phyloP scores from a whole-genome alignment of 306 rosid genomes.

The Pueraria montana region DNA sequence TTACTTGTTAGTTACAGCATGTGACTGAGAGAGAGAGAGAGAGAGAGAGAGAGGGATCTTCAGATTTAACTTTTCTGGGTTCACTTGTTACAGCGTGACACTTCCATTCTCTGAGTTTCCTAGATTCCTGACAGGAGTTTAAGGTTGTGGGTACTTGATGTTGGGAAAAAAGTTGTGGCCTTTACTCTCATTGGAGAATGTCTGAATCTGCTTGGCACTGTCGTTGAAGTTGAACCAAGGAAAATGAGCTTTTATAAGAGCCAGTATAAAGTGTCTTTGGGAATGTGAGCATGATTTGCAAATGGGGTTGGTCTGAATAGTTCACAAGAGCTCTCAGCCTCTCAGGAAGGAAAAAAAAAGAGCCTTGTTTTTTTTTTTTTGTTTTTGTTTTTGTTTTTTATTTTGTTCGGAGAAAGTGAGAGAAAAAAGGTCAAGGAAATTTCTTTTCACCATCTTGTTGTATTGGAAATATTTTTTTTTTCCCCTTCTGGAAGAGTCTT shows the following conservation, averaged over 20 bases:
- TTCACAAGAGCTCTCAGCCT: slow-evolving; percentile 35
- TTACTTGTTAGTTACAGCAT: slow-evolving; percentile 17
- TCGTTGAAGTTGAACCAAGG: slow-evolving; percentile 17
- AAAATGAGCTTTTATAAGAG: slow-evolving; percentile 10
- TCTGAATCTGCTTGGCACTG: slow-evolving; percentile 37
- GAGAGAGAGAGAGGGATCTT: slow-evolving; percentile 34
- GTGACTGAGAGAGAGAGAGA: background rate
- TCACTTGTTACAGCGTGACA: slow-evolving; percentile 25
- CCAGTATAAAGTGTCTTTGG: background rate
- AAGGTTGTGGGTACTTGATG: slow-evolving; percentile 36
- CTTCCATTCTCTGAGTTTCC: slow-evolving; percentile 43
- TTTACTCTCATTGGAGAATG: slow-evolving; percentile 45
- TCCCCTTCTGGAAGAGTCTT: background rate
- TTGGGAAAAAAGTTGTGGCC: slow-evolving; percentile 41
- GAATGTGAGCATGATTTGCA: slow-evolving; percentile 51
- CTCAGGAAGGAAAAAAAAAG: slow-evolving; percentile 27
- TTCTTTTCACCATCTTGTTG: slow-evolving; percentile 15
- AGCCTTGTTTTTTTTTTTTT: background rate
- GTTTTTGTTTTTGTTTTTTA: background rate
- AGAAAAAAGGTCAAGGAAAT: slow-evolving; percentile 13
- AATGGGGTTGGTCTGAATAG: slow-evolving; percentile 40
- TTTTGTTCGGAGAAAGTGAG: slow-evolving; percentile 5
- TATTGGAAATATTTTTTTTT: slow-evolving; percentile 15
- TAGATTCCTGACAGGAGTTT: slow-evolving; percentile 48
- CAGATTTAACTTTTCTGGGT: slow-evolving; percentile 37